phyloP scores from a whole-genome alignment of 2,329 filamentous ascomycete genomes.

The Paecilomyces formosus region DNA sequence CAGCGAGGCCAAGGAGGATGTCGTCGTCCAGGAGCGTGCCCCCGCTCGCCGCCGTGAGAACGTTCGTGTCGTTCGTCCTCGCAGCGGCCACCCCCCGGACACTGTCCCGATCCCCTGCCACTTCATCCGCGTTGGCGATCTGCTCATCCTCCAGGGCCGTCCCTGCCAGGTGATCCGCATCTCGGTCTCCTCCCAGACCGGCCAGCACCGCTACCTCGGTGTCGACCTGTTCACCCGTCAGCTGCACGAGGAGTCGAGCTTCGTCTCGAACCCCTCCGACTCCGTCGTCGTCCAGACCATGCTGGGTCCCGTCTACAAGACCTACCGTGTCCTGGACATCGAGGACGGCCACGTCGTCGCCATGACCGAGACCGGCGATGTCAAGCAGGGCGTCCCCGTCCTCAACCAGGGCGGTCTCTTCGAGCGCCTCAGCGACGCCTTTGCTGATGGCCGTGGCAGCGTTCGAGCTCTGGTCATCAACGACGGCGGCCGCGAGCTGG shows the following conservation, averaged over 20 bases:
- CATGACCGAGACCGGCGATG: conserved; percentile 98
- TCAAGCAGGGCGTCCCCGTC: conserved; percentile 91
- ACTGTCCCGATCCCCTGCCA: conserved; percentile 98
- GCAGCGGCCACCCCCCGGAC: conserved; percentile 52
- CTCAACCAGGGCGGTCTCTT: conserved; percentile 92
- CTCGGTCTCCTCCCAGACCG: conserved; percentile 93
- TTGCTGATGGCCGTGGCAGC: conserved; percentile 85
- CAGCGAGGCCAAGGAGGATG: conserved; percentile 40
- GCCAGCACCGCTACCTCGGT: conserved; percentile 99
- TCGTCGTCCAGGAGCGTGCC: conserved; percentile 37
- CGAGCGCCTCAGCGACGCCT: conserved; percentile 70
- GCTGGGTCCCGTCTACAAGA: conserved; percentile 99
- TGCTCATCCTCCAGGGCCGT: conserved; percentile 97
- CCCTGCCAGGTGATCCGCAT: conserved; percentile 99
- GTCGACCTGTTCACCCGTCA: conserved; percentile 99
- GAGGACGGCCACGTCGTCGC: conserved; percentile 75
- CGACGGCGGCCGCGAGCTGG: conserved; percentile 87
- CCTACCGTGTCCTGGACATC: conserved; percentile 98
- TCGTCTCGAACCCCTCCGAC: conserved; percentile 92
- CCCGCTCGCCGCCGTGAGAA: conserved; percentile 39
- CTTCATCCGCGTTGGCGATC: conserved; percentile 98
- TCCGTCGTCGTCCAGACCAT: conserved; percentile 99
- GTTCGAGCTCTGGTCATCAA: conserved; percentile 94
- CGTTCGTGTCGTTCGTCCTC: conserved; percentile 46
- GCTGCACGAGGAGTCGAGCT: conserved; percentile 96